These are phyloP conservation scores for Holtermannia corniformis DNA, from an alignment of 768 basidiomycete species.

Conservation along the genomic window DNA sequence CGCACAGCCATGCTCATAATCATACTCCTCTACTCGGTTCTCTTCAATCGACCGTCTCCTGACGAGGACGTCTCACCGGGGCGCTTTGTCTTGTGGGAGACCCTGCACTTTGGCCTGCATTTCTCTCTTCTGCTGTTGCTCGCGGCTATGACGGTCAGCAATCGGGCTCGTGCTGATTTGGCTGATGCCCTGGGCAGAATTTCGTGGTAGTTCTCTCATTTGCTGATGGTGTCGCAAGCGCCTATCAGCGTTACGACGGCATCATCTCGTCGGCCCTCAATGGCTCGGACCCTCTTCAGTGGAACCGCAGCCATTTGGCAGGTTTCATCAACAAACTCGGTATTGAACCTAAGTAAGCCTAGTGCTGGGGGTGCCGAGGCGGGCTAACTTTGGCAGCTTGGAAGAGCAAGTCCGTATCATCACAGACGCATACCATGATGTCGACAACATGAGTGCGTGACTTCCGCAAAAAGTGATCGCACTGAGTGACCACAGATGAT, in stretches of 20 bases:
- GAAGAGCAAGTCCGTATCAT: conserved; percentile 1
- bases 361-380: neutral
- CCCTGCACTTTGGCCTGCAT: conserved; percentile 25
- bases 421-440: conserved; percentile 1
- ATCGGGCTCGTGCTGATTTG: neutral
- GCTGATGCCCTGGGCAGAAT: conserved; percentile 11
- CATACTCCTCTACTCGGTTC: conserved; percentile 20
- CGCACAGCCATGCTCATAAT: conserved; percentile 18
- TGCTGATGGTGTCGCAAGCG: conserved; percentile 13
- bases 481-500: conserved; percentile 1
- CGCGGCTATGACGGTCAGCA: conserved; percentile 25
- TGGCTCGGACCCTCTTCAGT: conserved; percentile 3
- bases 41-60: conserved; percentile 16
- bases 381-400: neutral
- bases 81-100: conserved; percentile 18
- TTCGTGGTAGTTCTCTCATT: conserved; percentile 17
- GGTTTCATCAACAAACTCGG: conserved; percentile 4
- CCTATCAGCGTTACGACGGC: conserved; percentile 6
- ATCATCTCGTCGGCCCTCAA: conserved; percentile 6
- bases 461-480: conserved; percentile 3
- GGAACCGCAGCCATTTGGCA: conserved; percentile 1
- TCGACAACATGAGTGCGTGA: neutral
- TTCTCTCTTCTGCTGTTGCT: conserved; percentile 24
- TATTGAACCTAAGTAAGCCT: conserved; percentile 12
- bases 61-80: conserved; percentile 4